Conservation (phyloP, 345 rosid species). For the Cardiospermum halicacabum region DNA sequence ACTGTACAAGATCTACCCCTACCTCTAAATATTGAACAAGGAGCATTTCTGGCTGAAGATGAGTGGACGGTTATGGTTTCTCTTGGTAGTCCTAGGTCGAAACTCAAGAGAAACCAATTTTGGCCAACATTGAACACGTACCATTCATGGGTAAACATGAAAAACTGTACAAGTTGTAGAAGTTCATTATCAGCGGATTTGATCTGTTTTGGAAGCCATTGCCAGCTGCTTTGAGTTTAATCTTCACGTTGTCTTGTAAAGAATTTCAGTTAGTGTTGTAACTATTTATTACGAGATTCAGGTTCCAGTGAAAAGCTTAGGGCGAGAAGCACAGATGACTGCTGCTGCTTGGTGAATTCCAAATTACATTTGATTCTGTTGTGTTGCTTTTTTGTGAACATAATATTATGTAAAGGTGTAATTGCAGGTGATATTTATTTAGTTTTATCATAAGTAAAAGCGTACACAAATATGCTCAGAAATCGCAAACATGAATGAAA, state of each 20-base stretch:
- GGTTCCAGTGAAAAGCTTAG: background rate
- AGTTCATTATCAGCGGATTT: conserved; percentile 9
- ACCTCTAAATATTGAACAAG: too few relatives aligned
- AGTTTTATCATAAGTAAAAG: too few relatives aligned
- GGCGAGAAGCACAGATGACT: background rate
- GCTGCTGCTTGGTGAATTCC: background rate
- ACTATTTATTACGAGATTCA: background rate
- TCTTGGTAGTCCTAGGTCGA: conserved; percentile 10
- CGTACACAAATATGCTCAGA: too few relatives aligned
- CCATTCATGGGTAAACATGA: conserved; percentile 13
- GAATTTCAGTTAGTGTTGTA: background rate
- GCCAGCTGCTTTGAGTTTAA: background rate
- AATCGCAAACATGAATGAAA: too few relatives aligned
- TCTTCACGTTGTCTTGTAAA: background rate
- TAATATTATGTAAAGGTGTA: too few relatives aligned
- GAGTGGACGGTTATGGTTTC: too few relatives aligned
- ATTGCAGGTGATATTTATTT: too few relatives aligned
- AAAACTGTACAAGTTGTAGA: conserved; percentile 19
- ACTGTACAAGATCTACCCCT: conserved; percentile 19
- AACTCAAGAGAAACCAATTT: conserved; percentile 18
- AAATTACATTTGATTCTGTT: background rate
- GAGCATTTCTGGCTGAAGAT: too few relatives aligned
- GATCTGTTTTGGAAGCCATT: conserved; percentile 6
- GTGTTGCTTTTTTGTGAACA: too few relatives aligned
- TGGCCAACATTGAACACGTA: conserved; percentile 19